These are phyloP conservation scores for Patellifolia procumbens DNA, from an alignment of 179 eudicot species.

Conservation along the genomic window DNA sequence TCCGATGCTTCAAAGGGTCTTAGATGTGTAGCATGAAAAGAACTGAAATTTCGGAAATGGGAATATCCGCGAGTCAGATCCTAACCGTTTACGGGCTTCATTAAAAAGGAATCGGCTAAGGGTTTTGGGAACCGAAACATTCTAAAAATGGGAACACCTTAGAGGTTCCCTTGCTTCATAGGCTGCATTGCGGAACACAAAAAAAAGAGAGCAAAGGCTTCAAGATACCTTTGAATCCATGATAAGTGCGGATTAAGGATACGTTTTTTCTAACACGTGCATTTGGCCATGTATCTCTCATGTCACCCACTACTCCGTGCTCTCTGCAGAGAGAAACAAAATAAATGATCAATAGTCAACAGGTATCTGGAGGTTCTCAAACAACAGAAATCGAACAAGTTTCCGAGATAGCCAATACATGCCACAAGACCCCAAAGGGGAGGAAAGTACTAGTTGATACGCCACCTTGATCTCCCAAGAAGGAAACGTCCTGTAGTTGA, in stretches of 20 bases:
- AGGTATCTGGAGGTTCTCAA: background rate
- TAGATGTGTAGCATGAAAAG: too few relatives aligned
- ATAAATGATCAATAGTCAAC: background rate
- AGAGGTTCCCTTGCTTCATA: too few relatives aligned
- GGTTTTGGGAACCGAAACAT: too few relatives aligned
- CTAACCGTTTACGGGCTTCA: too few relatives aligned
- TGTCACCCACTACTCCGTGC: conserved; percentile 93
- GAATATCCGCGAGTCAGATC: too few relatives aligned
- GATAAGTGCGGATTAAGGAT: conserved; percentile 85
- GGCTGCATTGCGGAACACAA: background rate
- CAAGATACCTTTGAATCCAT: conserved; percentile 87
- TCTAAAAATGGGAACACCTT: too few relatives aligned
- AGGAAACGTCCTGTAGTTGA: conserved; percentile 99
- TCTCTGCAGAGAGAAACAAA: conserved; percentile 49
- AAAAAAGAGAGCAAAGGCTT: background rate
- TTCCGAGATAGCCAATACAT: conserved; percentile 1
- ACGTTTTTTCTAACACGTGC: conserved; percentile 89
- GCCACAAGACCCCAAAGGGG: background rate
- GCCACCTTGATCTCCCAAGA: conserved; percentile 95
- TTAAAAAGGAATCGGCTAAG: too few relatives aligned
- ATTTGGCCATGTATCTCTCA: conserved; percentile 98
- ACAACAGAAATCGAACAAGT: background rate
- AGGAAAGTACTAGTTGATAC: background rate
- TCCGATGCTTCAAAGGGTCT: too few relatives aligned
- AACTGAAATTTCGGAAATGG: too few relatives aligned